Conservation (phyloP, 2,329 filamentous ascomycete genomes). For the Geoglossum cookeanum region DNA sequence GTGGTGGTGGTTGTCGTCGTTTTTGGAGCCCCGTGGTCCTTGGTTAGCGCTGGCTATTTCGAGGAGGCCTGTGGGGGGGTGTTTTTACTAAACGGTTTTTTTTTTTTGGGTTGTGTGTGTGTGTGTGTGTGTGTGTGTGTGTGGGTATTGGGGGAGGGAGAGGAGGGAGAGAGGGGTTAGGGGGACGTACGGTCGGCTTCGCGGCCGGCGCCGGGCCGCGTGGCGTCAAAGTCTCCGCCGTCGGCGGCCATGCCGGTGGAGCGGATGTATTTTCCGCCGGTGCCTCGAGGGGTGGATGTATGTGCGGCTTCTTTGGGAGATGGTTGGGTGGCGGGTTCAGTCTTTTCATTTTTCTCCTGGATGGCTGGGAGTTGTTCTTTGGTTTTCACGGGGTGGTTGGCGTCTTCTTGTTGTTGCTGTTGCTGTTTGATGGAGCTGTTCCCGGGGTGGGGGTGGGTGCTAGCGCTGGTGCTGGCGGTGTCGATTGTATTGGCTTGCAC, state of each 20-base stretch:
- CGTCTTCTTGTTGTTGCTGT: not conserved
- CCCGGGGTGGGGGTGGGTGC: not conserved
- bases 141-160: not conserved
- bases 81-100: no score
- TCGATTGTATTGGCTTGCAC: no score
- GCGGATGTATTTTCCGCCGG: constrained; percentile 38
- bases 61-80: constrained; percentile 27
- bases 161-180: not conserved
- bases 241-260: constrained; percentile 40
- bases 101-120: no score
- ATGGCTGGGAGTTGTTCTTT: not conserved
- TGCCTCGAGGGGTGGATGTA: constrained; percentile 17
- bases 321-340: not conserved
- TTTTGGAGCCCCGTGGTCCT: constrained; percentile 14
- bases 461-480: no score
- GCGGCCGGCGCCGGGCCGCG: constrained; percentile 39
- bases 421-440: not conserved
- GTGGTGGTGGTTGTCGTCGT: constrained; percentile 23
- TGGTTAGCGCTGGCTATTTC: constrained; percentile 15
- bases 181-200: constrained; percentile 42
- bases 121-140: no score
- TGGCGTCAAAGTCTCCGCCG: constrained; percentile 44
- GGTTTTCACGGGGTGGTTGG: not conserved
- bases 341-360: not conserved
- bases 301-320: not conserved